These are phyloP conservation scores for Amanita pallidorosea DNA, from an alignment of 768 basidiomycete genomes.

Conservation along the genomic window DNA sequence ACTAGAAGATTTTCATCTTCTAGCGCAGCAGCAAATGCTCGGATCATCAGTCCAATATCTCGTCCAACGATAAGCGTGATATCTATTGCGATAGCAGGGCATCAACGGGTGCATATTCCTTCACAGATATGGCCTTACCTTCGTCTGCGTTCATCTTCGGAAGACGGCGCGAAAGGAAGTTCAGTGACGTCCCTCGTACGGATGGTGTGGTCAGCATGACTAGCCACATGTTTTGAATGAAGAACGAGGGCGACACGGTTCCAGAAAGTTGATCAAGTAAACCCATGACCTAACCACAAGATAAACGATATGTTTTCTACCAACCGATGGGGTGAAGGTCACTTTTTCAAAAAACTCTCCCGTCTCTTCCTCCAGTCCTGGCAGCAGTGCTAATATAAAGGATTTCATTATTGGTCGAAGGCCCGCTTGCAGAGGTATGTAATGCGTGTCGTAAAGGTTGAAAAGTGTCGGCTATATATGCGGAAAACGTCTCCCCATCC, in stretches of 20 bases:
- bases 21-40: constrained; percentile 84
- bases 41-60: constrained; percentile 89
- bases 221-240: constrained; percentile 93
- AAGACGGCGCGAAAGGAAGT: constrained; percentile 74
- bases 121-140: constrained; percentile 29
- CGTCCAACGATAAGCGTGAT: constrained; percentile 66
- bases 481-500: neutral
- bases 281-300: constrained; percentile 50
- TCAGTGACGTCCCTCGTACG: constrained; percentile 77
- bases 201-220: constrained; percentile 84
- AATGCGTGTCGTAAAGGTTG: constrained; percentile 87
- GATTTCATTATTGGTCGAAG: constrained; percentile 91
- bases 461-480: constrained; percentile 64
- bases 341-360: constrained; percentile 96
- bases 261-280: constrained; percentile 76
- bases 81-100: constrained; percentile 25
- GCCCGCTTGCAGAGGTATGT: constrained; percentile 71
- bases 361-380: constrained; percentile 95
- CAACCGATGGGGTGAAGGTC: constrained; percentile 7
- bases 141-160: constrained; percentile 61
- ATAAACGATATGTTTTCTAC: constrained; percentile 1
- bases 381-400: constrained; percentile 85
- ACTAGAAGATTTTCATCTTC: constrained; percentile 92
- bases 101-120: neutral
- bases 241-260: constrained; percentile 79